These are phyloP conservation scores for Pleurotus pulmonarius DNA, from an alignment of 768 basidiomycete genomes.

Conservation along the genomic window DNA sequence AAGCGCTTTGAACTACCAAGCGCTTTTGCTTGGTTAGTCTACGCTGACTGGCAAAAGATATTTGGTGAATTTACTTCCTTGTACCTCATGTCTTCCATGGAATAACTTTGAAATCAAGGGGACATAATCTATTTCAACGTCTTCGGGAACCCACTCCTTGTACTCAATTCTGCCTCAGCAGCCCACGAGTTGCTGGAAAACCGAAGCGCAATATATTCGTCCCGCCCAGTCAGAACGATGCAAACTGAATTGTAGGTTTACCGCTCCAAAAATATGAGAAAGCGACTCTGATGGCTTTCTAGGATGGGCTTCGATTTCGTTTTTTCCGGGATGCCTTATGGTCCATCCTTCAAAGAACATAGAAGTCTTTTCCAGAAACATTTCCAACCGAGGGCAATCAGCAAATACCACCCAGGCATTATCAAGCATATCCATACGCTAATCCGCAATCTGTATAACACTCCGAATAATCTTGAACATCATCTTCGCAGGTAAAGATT, in stretches of 20 bases:
- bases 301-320: constrained; percentile 7
- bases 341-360: constrained; percentile 1
- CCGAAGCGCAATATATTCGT: constrained; percentile 37
- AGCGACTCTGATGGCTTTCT: background rate
- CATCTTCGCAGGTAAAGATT: constrained; percentile 5
- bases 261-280: background rate
- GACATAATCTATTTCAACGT: constrained; percentile 25
- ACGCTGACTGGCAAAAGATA: constrained; percentile 4
- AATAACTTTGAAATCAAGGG: background rate
- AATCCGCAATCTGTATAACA: constrained; percentile 1
- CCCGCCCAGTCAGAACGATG: constrained; percentile 14
- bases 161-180: constrained; percentile 24
- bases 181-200: constrained; percentile 38
- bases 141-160: constrained; percentile 31
- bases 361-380: constrained; percentile 5
- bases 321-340: background rate
- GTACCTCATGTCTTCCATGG: background rate
- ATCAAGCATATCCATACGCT: background rate
- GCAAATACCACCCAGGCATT: constrained; percentile 1
- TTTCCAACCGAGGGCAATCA: constrained; percentile 5
- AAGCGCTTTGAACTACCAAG: constrained; percentile 1
- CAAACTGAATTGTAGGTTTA: constrained; percentile 1
- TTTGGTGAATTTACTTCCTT: background rate
- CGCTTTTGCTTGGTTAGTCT: constrained; percentile 1
- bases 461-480: background rate